Evolutionary conservation across 768 basidiomycete species (phyloP).

Genomic region (Tricholoma furcatifolium): DNA sequence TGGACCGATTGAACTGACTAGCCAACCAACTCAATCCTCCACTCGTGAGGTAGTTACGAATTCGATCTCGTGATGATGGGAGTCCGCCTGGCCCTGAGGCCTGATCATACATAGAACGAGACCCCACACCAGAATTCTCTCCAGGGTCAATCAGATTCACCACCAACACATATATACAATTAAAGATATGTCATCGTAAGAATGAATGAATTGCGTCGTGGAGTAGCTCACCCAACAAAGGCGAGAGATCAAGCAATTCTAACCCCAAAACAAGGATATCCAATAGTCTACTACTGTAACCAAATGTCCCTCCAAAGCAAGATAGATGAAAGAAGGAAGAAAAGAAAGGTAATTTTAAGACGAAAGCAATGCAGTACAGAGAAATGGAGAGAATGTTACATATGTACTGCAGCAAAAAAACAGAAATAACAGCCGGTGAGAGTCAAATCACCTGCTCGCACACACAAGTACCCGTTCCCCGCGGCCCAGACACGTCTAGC

Average conservation of each 20-base stretch:
- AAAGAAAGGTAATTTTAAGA: not conserved
- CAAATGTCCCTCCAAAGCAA: constrained; percentile 9
- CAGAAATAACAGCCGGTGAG: too few relatives aligned
- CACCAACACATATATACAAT: too few relatives aligned
- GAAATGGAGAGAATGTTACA: not conserved
- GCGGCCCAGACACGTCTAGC: not conserved
- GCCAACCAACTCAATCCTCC: too few relatives aligned
- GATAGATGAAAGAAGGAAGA: not conserved
- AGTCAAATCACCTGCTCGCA: not conserved
- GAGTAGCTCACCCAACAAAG: not conserved
- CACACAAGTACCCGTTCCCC: not conserved
- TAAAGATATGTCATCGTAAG: too few relatives aligned
- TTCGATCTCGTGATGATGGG: constrained; percentile 2
- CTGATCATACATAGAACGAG: not conserved
- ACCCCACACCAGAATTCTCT: not conserved
- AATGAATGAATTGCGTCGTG: not conserved
- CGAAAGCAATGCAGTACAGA: too few relatives aligned
- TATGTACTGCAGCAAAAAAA: not conserved
- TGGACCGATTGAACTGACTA: too few relatives aligned
- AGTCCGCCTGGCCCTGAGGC: not conserved
- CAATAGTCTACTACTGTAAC: not conserved
- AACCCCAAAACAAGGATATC: constrained; percentile 1
- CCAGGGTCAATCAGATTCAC: not conserved
- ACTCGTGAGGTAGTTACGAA: not conserved
- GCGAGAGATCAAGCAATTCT: not conserved